phyloP scores from a whole-genome alignment of 257 asterid species.

The Jaltomata sinuosa region DNA sequence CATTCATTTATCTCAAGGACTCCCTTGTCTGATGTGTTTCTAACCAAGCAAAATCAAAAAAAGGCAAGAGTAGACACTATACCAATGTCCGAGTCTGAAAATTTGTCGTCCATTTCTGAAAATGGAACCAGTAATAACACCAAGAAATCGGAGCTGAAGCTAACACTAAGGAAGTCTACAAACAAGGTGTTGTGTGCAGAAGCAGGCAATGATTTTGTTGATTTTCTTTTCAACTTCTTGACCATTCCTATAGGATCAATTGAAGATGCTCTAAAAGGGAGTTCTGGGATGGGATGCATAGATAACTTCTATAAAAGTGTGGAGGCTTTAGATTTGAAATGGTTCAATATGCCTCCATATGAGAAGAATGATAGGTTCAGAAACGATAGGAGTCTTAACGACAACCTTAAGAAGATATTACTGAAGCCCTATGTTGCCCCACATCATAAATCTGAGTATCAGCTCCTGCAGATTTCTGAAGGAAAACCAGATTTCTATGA shows the following conservation, averaged over 20 bases:
- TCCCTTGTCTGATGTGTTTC: conserved; percentile 3
- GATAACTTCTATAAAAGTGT: conserved; percentile 3
- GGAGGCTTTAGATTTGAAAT: not conserved
- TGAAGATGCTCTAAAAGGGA: not conserved
- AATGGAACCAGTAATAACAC: not conserved
- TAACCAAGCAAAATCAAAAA: not conserved
- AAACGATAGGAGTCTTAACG: not conserved
- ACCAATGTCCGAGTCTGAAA: not conserved
- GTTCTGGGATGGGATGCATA: not conserved
- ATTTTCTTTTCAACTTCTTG: conserved; percentile 5
- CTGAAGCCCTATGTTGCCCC: not conserved
- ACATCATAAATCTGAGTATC: not conserved
- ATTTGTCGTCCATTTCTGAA: not conserved
- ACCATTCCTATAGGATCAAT: conserved; percentile 3
- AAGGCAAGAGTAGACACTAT: not conserved
- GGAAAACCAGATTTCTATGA: not conserved
- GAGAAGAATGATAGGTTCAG: not conserved
- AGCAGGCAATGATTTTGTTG: not conserved
- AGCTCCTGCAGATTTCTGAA: not conserved
- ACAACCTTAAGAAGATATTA: not conserved
- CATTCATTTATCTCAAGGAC: not conserved
- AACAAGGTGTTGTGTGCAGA: not conserved
- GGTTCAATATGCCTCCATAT: not conserved
- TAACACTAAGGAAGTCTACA: not conserved
- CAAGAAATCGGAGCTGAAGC: not conserved